Evolutionary conservation across 176 grass and related monocot species (phyloP).

Genomic region (Rhipidocladum racemiflorum): DNA sequence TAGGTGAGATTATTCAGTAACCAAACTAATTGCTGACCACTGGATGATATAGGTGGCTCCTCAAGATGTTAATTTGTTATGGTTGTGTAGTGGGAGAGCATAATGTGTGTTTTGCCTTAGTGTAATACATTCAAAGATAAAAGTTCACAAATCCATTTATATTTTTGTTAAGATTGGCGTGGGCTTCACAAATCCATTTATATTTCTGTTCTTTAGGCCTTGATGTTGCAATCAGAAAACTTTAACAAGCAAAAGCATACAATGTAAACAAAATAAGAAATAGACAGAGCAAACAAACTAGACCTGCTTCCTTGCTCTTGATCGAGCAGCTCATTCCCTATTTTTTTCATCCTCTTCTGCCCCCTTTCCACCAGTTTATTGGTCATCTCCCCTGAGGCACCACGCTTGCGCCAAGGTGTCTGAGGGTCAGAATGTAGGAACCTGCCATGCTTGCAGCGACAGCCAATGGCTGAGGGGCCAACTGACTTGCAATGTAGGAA

Average conservation of each 20-base stretch:
- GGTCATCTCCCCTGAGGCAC: conserved; percentile 35
- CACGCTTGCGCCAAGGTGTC: conserved; percentile 45
- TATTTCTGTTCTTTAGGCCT: neutral
- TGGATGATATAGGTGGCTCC: no score
- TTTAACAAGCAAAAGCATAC: neutral
- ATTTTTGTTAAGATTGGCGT: no score
- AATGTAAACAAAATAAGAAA: conserved; percentile 11
- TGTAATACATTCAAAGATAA: no score
- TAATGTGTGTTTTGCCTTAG: no score
- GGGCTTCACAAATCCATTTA: no score
- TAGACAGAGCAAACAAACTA: neutral
- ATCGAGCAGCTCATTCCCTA: conserved; percentile 90
- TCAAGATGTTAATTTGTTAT: no score
- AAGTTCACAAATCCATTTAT: no score
- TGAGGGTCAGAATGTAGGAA: conserved; percentile 49
- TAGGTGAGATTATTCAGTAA: no score
- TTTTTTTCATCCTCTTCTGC: conserved; percentile 99
- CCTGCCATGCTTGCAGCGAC: conserved; percentile 30
- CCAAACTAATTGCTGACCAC: no score
- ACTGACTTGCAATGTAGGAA: conserved; percentile 37
- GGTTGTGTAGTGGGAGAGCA: no score
- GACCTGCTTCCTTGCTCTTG: conserved; percentile 98
- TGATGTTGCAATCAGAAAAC: conserved; percentile 15
- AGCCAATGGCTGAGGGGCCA: conserved; percentile 36
- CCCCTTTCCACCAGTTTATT: conserved; percentile 83